These are phyloP conservation scores for Rhodotorula taiwanensis DNA, from an alignment of 768 basidiomycete species.

Conservation along the genomic window DNA sequence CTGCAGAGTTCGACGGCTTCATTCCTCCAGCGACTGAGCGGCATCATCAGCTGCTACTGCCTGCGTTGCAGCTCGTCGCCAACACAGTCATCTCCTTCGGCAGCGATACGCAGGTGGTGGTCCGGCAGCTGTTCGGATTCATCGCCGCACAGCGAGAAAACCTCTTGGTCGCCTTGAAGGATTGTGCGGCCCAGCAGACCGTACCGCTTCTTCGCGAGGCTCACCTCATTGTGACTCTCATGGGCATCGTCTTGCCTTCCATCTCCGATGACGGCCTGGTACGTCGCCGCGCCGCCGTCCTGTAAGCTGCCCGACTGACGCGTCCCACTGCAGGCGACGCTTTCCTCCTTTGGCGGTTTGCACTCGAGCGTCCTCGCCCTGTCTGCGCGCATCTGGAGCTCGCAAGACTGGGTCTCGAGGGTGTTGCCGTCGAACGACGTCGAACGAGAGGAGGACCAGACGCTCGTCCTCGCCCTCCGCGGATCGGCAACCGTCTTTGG, in stretches of 20 bases:
- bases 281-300: constrained; percentile 41
- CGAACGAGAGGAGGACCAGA: constrained; percentile 56
- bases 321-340: constrained; percentile 33
- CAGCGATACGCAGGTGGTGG: constrained; percentile 53
- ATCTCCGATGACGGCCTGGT: constrained; percentile 75
- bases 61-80: constrained; percentile 71
- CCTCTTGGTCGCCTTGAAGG: constrained; percentile 71
- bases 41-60: constrained; percentile 84
- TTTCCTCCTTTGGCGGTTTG: constrained; percentile 71
- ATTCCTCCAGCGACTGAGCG: constrained; percentile 77
- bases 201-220: constrained; percentile 68
- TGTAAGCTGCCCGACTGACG: background rate
- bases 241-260: constrained; percentile 60
- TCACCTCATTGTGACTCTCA: constrained; percentile 67
- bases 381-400: constrained; percentile 63
- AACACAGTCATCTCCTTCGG: constrained; percentile 53
- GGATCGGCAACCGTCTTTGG: constrained; percentile 11
- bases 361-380: constrained; percentile 71
- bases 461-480: constrained; percentile 49
- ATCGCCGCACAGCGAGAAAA: constrained; percentile 75
- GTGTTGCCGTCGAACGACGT: constrained; percentile 61
- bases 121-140: constrained; percentile 73
- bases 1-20: constrained; percentile 72
- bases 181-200: constrained; percentile 58
- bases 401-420: constrained; percentile 54